A percentile compares a stretch with the other conserved stretches of the same genome.
phyloP scores from a whole-genome alignment of 768 basidiomycete genomes.

The Cystofilobasidium capitatum region DNA sequence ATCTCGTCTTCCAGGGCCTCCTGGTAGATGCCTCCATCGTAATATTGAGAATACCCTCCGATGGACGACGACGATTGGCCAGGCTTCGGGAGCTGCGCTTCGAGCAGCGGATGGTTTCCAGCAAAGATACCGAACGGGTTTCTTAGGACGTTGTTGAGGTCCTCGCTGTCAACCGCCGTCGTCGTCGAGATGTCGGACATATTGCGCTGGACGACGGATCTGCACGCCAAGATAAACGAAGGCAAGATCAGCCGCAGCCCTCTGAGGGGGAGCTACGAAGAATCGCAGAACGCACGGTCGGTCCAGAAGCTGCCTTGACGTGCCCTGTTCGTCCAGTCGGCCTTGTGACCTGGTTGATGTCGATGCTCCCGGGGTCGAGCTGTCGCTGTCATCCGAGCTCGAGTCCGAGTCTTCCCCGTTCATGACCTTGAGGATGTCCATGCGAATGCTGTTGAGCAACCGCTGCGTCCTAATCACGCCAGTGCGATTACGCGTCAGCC shows the following conservation, averaged over 20 bases:
- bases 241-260: no score
- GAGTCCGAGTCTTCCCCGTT: not conserved
- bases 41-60: not conserved
- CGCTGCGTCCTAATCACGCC: conserved; percentile 2
- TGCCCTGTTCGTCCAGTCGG: no score
- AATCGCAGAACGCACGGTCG: no score
- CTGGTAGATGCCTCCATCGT: not conserved
- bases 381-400: not conserved
- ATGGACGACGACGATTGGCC: no score
- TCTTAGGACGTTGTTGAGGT: not conserved
- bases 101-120: no score
- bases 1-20: not conserved
- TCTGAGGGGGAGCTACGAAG: no score
- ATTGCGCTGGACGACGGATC: not conserved
- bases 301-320: no score
- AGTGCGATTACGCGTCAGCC: no score
- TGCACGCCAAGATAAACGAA: no score
- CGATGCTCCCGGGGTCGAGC: not conserved
- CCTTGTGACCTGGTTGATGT: not conserved
- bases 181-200: not conserved
- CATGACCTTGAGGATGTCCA: not conserved
- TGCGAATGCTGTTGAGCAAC: not conserved
- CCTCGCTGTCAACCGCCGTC: not conserved
- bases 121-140: not conserved
- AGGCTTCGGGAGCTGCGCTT: not conserved